These are phyloP conservation scores for Eutrema yunnanense DNA, from an alignment of 345 rosid genomes.

Conservation along the genomic window DNA sequence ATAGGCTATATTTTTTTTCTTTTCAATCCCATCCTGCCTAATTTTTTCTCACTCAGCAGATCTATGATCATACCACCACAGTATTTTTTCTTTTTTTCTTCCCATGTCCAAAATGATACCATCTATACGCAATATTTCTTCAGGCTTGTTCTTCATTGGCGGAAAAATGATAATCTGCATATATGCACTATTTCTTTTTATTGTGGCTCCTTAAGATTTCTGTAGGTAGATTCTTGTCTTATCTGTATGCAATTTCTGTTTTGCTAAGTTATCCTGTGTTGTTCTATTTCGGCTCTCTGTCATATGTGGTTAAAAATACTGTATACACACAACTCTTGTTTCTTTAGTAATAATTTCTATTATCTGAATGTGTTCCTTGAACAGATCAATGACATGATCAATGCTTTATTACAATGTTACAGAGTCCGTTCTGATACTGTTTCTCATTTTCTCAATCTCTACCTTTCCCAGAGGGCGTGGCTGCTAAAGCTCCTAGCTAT, in stretches of 20 bases:
- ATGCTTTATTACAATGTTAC: background rate
- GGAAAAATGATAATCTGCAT: background rate
- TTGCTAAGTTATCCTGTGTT: background rate
- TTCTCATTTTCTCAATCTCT: conserved; percentile 10
- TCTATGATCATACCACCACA: background rate
- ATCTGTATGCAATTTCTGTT: background rate
- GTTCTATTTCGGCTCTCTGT: background rate
- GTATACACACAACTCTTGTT: background rate
- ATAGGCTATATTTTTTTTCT: background rate
- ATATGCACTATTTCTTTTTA: background rate
- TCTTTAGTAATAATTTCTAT: background rate
- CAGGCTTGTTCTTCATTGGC: background rate
- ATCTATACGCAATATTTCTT: background rate
- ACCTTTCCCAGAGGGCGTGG: conserved; percentile 77
- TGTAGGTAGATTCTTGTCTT: background rate
- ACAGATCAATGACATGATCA: background rate
- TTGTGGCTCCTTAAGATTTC: background rate
- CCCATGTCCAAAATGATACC: background rate
- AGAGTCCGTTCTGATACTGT: background rate
- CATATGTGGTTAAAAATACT: background rate
- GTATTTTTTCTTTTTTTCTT: background rate
- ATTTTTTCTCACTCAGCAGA: background rate
- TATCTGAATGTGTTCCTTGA: background rate
- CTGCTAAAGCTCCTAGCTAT: conserved; percentile 83
- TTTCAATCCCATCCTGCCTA: background rate